Percentiles rank a stretch among this genome's conserved stretches.
These are phyloP conservation scores for Suillus spraguei DNA, from an alignment of 768 basidiomycete species.

Conservation along the genomic window DNA sequence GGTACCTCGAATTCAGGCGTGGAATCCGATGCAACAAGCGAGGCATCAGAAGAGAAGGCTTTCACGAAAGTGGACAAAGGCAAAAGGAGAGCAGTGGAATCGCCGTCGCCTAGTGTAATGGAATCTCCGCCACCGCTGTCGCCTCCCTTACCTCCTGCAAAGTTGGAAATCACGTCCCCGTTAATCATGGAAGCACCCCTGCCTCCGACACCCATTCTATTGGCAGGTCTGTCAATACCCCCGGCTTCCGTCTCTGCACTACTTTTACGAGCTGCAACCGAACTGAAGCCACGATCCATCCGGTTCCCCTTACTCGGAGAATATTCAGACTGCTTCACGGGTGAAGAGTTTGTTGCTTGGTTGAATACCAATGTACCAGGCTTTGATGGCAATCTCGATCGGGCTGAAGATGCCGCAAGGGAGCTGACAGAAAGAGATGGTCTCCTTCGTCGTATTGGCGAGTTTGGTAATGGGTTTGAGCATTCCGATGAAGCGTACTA, in stretches of 20 bases:
- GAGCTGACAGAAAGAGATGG: constrained; percentile 57
- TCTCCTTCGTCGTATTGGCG: constrained; percentile 73
- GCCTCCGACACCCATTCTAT: constrained; percentile 57
- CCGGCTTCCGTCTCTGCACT: constrained; percentile 68
- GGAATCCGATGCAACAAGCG: constrained; percentile 24
- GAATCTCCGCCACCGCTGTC: constrained; percentile 68
- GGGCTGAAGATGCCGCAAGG: constrained; percentile 70
- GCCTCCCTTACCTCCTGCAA: constrained; percentile 53
- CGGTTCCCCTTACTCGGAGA: constrained; percentile 82
- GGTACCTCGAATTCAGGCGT: constrained; percentile 32
- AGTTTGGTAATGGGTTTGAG: constrained; percentile 82
- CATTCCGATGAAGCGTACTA: constrained; percentile 78
- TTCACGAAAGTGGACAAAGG: constrained; percentile 78
- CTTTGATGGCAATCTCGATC: constrained; percentile 76
- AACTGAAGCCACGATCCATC: constrained; percentile 70
- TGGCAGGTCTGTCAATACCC: constrained; percentile 75
- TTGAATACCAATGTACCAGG: constrained; percentile 75
- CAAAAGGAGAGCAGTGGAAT: constrained; percentile 66
- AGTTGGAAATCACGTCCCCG: constrained; percentile 39
- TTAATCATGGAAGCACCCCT: constrained; percentile 40
- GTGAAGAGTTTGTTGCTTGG: constrained; percentile 89
- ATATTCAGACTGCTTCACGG: constrained; percentile 84
- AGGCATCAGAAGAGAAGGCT: constrained; percentile 35
- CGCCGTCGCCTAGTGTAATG: constrained; percentile 31
- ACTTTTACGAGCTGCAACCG: constrained; percentile 68